Conservation (phyloP, 2,329 filamentous ascomycete genomes). For the Dothiorella sarmentorum region DNA sequence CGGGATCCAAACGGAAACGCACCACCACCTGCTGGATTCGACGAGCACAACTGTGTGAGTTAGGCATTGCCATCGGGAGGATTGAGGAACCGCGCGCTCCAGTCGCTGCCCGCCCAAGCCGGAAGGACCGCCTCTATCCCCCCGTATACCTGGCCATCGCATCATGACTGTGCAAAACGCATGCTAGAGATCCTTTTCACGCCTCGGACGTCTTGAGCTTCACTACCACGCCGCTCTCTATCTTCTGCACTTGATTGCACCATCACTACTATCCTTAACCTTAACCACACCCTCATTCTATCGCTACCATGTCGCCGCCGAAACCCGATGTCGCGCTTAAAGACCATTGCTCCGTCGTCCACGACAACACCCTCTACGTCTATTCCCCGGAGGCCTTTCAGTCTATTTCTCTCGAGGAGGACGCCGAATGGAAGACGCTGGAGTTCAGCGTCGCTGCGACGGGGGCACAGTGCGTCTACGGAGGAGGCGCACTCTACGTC, state of each 20-base stretch:
- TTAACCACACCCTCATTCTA: neutral
- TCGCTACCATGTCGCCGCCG: constrained; percentile 63
- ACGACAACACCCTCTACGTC: constrained; percentile 79
- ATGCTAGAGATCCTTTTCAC: constrained; percentile 3
- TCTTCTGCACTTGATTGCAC: neutral
- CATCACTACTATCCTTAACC: neutral
- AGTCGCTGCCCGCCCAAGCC: neutral
- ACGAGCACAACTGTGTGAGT: too few relatives aligned
- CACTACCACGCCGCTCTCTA: constrained; percentile 7
- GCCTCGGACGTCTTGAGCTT: constrained; percentile 5
- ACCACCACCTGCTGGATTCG: neutral
- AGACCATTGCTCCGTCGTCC: constrained; percentile 76
- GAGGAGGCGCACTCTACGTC: constrained; percentile 69
- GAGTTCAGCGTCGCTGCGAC: constrained; percentile 65
- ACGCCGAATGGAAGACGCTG: constrained; percentile 68
- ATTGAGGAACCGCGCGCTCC: constrained; percentile 3
- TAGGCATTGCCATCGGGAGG: neutral
- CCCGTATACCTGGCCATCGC: neutral
- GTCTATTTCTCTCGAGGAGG: constrained; percentile 64
- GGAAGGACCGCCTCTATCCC: neutral
- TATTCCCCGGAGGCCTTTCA: constrained; percentile 75
- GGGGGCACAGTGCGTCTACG: constrained; percentile 73
- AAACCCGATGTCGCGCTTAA: constrained; percentile 66
- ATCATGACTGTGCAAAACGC: constrained; percentile 13
- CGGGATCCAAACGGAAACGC: constrained; percentile 5